Conservation (phyloP, 805 yeast species). For the Lipomyces yamadae region DNA sequence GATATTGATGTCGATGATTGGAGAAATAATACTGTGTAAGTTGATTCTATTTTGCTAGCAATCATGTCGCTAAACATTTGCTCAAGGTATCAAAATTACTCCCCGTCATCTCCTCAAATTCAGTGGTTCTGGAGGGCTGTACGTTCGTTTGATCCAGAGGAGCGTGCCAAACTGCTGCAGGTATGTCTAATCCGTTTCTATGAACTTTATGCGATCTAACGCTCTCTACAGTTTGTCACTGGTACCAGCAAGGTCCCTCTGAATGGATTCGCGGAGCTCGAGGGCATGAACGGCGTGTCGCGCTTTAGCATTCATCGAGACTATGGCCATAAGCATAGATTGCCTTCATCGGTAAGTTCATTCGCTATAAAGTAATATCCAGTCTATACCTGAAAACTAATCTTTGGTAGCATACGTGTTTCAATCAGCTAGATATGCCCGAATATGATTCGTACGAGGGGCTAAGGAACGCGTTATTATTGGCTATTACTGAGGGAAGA, state of each 20-base stretch:
- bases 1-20: slow-evolving; percentile 96
- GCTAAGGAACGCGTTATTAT: slow-evolving; percentile 73
- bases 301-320: slow-evolving; percentile 90
- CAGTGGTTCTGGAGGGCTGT: slow-evolving; percentile 99
- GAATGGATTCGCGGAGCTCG: slow-evolving; percentile 87
- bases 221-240: slow-evolving; percentile 67
- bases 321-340: slow-evolving; percentile 79
- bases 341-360: slow-evolving; percentile 70
- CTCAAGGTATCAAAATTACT: slow-evolving; percentile 66
- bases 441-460: slow-evolving; percentile 89
- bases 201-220: background rate
- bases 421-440: slow-evolving; percentile 92
- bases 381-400: background rate
- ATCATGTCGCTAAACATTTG: slow-evolving; percentile 38
- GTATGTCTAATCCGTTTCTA: slow-evolving; percentile 7
- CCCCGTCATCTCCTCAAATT: slow-evolving; percentile 80
- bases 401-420: slow-evolving; percentile 74
- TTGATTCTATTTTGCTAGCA: background rate
- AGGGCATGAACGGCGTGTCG: slow-evolving; percentile 83
- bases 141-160: slow-evolving; percentile 89
- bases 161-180: slow-evolving; percentile 89
- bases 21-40: slow-evolving; percentile 73
- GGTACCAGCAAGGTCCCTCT: slow-evolving; percentile 97
- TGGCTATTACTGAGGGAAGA: slow-evolving; percentile 92
- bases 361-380: too few species aligned